Percentiles rank a stretch among this genome's conserved stretches.
phyloP scores from a whole-genome alignment of 176 grass and related monocot genomes.

The Aegilops longissima region DNA sequence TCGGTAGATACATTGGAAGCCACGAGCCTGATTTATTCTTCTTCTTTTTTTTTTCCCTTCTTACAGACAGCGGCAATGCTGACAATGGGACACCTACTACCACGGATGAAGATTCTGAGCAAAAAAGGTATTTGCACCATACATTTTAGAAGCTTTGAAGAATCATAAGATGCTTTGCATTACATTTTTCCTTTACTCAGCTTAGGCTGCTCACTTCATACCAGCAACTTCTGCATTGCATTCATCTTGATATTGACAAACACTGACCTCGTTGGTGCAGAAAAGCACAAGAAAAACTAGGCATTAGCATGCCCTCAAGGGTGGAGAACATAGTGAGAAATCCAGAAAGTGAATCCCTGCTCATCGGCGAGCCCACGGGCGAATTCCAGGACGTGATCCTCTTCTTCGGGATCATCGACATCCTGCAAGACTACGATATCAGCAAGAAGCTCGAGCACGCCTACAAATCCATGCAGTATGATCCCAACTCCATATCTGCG shows the following conservation, averaged over 20 bases:
- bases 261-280: slow-evolving; percentile 24
- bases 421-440: slow-evolving; percentile 91
- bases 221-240: neutral
- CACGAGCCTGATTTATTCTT: slow-evolving; percentile 15
- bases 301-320: slow-evolving; percentile 76
- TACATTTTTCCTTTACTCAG: neutral
- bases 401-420: slow-evolving; percentile 93
- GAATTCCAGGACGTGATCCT: slow-evolving; percentile 70
- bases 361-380: slow-evolving; percentile 70
- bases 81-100: slow-evolving; percentile 47
- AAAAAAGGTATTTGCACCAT: slow-evolving; percentile 42
- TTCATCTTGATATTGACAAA: neutral
- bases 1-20: neutral
- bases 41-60: neutral
- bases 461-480: slow-evolving; percentile 86
- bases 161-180: neutral
- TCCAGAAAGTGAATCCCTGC: slow-evolving; percentile 41
- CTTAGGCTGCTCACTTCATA: neutral
- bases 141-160: neutral
- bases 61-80: slow-evolving; percentile 39
- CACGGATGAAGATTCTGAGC: slow-evolving; percentile 43
- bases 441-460: slow-evolving; percentile 94
- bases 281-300: slow-evolving; percentile 50
- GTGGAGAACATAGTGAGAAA: slow-evolving; percentile 61
- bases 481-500: slow-evolving; percentile 66